Base-by-base conservation (phyloP, 176 grass and related monocot genomes). In the Oryza officinalis region DNA sequence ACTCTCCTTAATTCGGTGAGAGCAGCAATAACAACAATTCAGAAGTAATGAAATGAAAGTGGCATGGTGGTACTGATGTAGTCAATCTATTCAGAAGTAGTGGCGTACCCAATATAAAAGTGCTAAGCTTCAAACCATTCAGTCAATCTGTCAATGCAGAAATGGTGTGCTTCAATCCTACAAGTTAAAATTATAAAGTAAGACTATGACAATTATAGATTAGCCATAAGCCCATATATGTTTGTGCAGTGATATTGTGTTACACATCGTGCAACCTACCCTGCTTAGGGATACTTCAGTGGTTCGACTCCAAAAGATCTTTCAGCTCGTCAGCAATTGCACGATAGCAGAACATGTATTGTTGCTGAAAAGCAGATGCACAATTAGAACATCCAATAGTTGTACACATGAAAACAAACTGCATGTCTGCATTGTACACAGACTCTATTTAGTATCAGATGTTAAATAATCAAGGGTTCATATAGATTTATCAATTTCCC, bases 291-390 rank as follows among this genome's bases (percentile, higher is more conserved):
- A 46, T 67, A 69, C 46, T 67, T 93, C 64, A 90, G 50, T 59
- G 80, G 75, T 76, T 81, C 30, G 85, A 92, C 17, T 76, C 86
- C 15, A 93, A 68, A 40, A 92, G 86, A 74, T 92, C 86, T 83
- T 96, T 89, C 83, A 99, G 80, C 85, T 99, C 91, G 61, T 99
- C 87, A 85, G 87, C 88, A 81, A 96, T 94, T 45, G 89, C 93
- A 69, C 20, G 45, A 88, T 92, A 89, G 87, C 93, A 99, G 70
- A 96, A 99, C 52, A 96, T 70, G 84, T 85, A 96, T 78, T 99
- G 96, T 49, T 99, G 65, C 96, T 99, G 80, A 82, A 83, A 79
- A 83, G 78, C n/a, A 88, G 37, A 83, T 37, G 82, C 70, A 23
- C 6, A 50, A 83, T 75, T 83, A 75, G 12, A 77, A 74, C 8